Base-by-base conservation (phyloP, 371 early-diverging fungal species). In the Thermomucor indicae-seudaticae region DNA sequence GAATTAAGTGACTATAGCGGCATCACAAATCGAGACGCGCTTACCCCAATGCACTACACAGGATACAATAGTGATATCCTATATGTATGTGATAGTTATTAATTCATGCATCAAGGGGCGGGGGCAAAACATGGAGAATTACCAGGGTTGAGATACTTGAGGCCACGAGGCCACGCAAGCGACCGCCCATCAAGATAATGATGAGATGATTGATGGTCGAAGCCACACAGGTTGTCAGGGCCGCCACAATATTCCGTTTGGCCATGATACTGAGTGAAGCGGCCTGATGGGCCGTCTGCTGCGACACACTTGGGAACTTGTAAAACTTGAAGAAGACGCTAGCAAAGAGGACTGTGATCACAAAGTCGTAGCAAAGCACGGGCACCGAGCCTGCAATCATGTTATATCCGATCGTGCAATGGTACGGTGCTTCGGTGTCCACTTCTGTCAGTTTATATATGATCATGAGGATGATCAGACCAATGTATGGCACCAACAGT, bases 221-320 rank as follows among this genome's bases (percentile, higher is more conserved):
- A 14, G 68, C 55, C 1, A 65, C 0, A 27, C 78, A 47, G 1
- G 76, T 47, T 22, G 65, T 44, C 4, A 67, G 12, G 12, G 76
- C 58, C 0, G 67, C 77, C 29, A 79, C 51, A 24, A 65, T 49
- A 22, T 78, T 77, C 22, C 78, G 67, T 24, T 65, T 70, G 6
- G 79, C 67, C 47, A 74, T 73, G 53, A 75, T 61, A n/a, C 66
- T 66, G 14, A 81, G 54, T 5, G 69, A 60, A 4, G 63, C 49
- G 0, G 69, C 58, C 24, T 66, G 61, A 7, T 62, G 61, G 1
- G 65, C 48, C 4, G 63, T 64, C 27, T 64, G 68, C 27, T 70
- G 67, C 0, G 55, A 55, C 1, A 61, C 40, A 14, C 24, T 68
- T 5, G 75, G 75, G 43, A 64, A 66, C 37, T 62, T 62, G 24